Percentiles rank a stretch among this genome's conserved stretches.
Conservation (phyloP, 495 filamentous ascomycete species). For the Polyplosphaeria fusca region DNA sequence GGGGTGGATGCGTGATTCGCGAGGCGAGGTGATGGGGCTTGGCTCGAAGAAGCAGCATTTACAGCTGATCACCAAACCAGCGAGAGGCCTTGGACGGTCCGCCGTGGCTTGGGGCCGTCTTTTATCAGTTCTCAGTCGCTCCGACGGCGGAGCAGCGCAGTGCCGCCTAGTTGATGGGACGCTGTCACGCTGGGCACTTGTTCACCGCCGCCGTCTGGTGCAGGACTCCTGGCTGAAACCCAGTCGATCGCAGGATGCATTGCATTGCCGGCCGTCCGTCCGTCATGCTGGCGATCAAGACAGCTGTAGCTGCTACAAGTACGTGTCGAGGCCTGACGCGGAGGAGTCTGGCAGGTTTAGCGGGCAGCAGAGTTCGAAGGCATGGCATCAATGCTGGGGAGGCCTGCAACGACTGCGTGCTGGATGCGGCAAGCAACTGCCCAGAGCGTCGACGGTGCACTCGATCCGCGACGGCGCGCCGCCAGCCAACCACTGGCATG, state of each 20-base stretch:
- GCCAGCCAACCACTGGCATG: neutral
- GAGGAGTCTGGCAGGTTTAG: neutral
- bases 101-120: neutral
- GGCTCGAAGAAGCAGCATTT: too few species aligned
- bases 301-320: too few species aligned
- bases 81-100: neutral
- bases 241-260: neutral
- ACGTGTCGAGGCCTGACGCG: neutral
- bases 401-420: neutral
- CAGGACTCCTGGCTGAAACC: neutral
- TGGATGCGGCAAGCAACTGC: neutral
- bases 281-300: too few species aligned
- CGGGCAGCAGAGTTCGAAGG: neutral
- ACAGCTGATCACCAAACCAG: neutral
- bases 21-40: too few species aligned
- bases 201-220: neutral
- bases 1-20: neutral
- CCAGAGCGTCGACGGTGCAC: neutral
- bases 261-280: neutral
- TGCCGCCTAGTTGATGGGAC: neutral
- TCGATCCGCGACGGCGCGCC: neutral
- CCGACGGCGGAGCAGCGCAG: neutral
- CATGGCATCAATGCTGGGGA: neutral
- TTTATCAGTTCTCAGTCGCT: neutral
- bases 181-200: neutral